Conservation (phyloP, 176 grass and related monocot genomes). For the Calamus simplicifolius region DNA sequence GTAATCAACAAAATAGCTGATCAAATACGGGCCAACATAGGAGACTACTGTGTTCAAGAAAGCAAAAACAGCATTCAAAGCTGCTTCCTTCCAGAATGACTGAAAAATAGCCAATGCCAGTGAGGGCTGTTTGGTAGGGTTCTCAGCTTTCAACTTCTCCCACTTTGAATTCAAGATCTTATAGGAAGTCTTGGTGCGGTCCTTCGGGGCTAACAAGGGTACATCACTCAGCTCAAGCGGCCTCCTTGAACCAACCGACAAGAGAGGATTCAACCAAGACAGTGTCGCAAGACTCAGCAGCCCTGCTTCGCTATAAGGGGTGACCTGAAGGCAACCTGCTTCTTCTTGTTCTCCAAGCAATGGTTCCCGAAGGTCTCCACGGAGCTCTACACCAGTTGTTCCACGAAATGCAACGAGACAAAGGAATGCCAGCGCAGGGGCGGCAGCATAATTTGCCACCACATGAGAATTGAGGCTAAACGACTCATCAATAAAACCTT, state of each 20-base stretch:
- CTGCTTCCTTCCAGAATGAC: slow-evolving; percentile 20
- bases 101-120: slow-evolving; percentile 13
- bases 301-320: slow-evolving; percentile 49
- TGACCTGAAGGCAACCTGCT: slow-evolving; percentile 58
- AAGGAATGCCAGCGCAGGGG: slow-evolving; percentile 65
- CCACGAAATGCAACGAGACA: slow-evolving; percentile 57
- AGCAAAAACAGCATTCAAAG: slow-evolving; percentile 10
- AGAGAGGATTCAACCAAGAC: slow-evolving; percentile 62
- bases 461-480: slow-evolving; percentile 34
- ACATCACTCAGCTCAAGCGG: slow-evolving; percentile 47
- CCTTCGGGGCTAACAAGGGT: slow-evolving; percentile 55
- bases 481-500: slow-evolving; percentile 16
- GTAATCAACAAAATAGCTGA: slow-evolving; percentile 25
- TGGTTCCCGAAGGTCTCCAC: slow-evolving; percentile 38
- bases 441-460: slow-evolving; percentile 51
- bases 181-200: slow-evolving; percentile 31
- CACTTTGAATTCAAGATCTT: slow-evolving; percentile 43
- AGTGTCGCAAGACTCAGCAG: slow-evolving; percentile 51
- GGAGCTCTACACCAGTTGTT: slow-evolving; percentile 51
- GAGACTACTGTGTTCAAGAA: slow-evolving; percentile 12
- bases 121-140: slow-evolving; percentile 3
- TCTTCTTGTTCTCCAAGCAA: slow-evolving; percentile 26
- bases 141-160: slow-evolving; percentile 33
- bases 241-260: slow-evolving; percentile 50
- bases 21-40: slow-evolving; percentile 15